A percentile compares a stretch with the other conserved stretches of the same genome.
Conservation (phyloP, 192 early-diverging fungal species). For the Fimicolochytrium jonesii region DNA sequence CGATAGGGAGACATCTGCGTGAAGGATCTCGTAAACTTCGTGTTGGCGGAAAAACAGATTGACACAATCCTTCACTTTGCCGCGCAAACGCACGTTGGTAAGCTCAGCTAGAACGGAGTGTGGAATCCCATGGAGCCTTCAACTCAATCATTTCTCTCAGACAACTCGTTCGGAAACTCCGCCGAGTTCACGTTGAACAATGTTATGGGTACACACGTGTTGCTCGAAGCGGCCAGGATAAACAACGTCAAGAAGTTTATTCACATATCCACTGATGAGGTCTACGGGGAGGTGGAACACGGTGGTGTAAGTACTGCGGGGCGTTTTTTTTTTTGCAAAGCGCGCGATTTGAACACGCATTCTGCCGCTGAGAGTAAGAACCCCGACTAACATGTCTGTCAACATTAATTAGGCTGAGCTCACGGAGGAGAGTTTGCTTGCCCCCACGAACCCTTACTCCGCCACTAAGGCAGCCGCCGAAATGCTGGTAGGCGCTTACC, state of each 20-base stretch:
- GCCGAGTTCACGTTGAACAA: slow-evolving; percentile 75
- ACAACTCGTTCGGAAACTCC: slow-evolving; percentile 81
- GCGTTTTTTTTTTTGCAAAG: no score
- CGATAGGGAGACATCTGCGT: slow-evolving; percentile 71
- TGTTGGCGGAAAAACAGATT: slow-evolving; percentile 63
- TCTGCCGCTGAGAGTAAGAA: no score
- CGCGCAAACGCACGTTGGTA: slow-evolving; percentile 73
- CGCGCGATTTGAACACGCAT: no score
- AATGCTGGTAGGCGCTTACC: slow-evolving; percentile 67
- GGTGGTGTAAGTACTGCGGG: slow-evolving; percentile 34
- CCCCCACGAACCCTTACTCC: slow-evolving; percentile 75
- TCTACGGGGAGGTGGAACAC: slow-evolving; percentile 67
- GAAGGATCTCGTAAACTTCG: slow-evolving; percentile 54
- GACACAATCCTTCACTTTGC: slow-evolving; percentile 75
- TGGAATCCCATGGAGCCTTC: no score
- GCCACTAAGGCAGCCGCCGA: slow-evolving; percentile 85
- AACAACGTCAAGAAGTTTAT: slow-evolving; percentile 60
- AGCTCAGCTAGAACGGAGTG: no score
- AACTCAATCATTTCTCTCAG: no score
- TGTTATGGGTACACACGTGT: slow-evolving; percentile 76
- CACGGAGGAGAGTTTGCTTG: slow-evolving; percentile 57
- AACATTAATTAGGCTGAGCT: slow-evolving; percentile 66
- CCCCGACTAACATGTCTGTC: no score
- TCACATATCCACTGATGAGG: slow-evolving; percentile 78
- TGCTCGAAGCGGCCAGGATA: slow-evolving; percentile 65